These are phyloP conservation scores for Malania oleifera DNA, from an alignment of 164 flowering plant species.

Conservation along the genomic window DNA sequence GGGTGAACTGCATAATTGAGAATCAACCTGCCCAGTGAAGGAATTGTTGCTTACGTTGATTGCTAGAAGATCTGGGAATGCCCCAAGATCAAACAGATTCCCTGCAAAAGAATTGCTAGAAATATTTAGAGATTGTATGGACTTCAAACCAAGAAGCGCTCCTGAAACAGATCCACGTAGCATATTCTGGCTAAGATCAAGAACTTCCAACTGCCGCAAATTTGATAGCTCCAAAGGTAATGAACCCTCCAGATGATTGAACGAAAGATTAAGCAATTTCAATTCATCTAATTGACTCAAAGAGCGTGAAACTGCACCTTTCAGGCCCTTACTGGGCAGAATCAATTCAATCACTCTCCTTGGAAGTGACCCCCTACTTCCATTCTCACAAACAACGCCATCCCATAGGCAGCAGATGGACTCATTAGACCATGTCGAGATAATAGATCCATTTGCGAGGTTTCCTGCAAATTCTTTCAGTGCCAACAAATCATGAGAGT, in stretches of 20 bases:
- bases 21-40: conserved; percentile 42
- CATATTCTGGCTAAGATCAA: conserved; percentile 71
- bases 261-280: conserved; percentile 60
- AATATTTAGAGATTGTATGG: conserved; percentile 44
- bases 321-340: conserved; percentile 41
- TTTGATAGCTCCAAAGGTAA: conserved; percentile 53
- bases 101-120: conserved; percentile 65
- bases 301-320: conserved; percentile 47
- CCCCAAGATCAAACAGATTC: conserved; percentile 26
- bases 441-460: conserved; percentile 45
- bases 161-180: conserved; percentile 39
- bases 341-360: conserved; percentile 44
- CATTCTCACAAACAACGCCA: conserved; percentile 54
- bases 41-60: conserved; percentile 68
- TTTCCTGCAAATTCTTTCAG: conserved; percentile 55
- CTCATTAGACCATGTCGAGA: conserved; percentile 38
- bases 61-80: conserved; percentile 34
- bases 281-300: conserved; percentile 47
- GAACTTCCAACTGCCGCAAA: conserved; percentile 48
- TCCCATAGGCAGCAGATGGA: conserved; percentile 73
- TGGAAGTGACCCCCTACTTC: conserved; percentile 14
- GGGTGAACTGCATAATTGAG: conserved; percentile 41
- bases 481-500: conserved; percentile 49
- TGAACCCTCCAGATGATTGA: conserved; percentile 47
- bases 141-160: conserved; percentile 31